Base-by-base conservation (phyloP, 176 grass and related monocot genomes). In the Echinochloa phyllopogon region DNA sequence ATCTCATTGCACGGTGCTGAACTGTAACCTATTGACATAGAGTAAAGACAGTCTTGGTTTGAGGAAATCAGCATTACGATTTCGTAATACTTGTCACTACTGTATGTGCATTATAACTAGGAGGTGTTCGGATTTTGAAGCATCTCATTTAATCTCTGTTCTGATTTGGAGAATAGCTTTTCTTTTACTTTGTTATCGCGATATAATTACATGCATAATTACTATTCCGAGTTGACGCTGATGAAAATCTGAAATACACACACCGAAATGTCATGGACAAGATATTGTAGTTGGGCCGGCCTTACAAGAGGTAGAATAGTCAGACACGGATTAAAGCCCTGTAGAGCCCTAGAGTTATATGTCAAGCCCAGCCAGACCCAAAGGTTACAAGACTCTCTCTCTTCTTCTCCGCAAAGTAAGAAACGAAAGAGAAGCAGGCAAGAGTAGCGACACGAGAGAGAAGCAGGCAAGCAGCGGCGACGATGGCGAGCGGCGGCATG, bases 401-500 rank as follows among this genome's bases (percentile, higher is more conserved):
- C n/a, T 90, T 82, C 80, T 87, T 90, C 84, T 47, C 8, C 67
- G 0, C 80, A 73, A 90, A 80, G 87, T 81, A 85, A 76, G 68
- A 79, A 84, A 11, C 37, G 13, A 63, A 8, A 38, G 50, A 75
- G 36, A 20, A 18, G 24, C 23, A 33, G 29, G 29, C 29, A 33
- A 33, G 2, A 48, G 44, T 13, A 23, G 16, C 41, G 15, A 1
- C 0, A 39, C 44, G 44, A 15, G 69, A 72, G 68, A 41, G 74
- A 13, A 37, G 37, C 7, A 25, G 36, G 61, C 61, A 10, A 47
- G 8, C 17, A 13, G 33, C 69, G 13, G 82, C 72, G 70, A 17
- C 80, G 50, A 90, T 90, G 89, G 89, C 84, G 57, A 75, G 82
- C 81, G 39, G 76, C 92, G 45, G 82, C 82, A 37, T 58, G 89